Conservation (phyloP, 176 grass and related monocot genomes). For the Hordeum marinum region DNA sequence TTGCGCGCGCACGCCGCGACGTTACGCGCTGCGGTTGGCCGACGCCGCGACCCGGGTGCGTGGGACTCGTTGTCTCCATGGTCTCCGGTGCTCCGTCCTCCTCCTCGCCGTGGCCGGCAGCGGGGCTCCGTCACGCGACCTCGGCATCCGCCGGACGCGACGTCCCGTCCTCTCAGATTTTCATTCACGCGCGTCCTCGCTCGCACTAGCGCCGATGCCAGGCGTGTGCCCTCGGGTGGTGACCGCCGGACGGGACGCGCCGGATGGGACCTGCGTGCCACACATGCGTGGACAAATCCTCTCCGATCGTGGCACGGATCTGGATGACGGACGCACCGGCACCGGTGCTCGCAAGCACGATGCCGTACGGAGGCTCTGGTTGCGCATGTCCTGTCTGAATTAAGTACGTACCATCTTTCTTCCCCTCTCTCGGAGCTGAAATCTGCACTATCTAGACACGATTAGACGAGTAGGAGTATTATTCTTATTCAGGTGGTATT, state of each 20-base stretch:
- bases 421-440: not conserved
- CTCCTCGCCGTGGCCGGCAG: conserved; percentile 17
- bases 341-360: not conserved
- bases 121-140: not conserved
- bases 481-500: not conserved
- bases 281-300: not conserved
- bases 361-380: not conserved
- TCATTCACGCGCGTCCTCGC: not conserved
- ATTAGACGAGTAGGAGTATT: not conserved
- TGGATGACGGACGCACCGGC: not conserved
- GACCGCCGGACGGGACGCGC: conserved; percentile 2
- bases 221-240: not conserved
- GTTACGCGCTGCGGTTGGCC: conserved; percentile 46
- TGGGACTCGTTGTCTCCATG: not conserved
- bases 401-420: not conserved
- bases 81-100: not conserved
- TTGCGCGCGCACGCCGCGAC: not conserved
- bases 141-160: not conserved
- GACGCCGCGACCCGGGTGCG: not conserved
- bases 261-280: conserved; percentile 32
- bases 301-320: not conserved
- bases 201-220: not conserved
- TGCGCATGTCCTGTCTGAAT: not conserved
- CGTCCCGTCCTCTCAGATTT: not conserved
- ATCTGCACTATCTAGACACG: not conserved